Percentiles rank a stretch among this genome's conserved stretches.
These are phyloP conservation scores for Cajanus cajan DNA, from an alignment of 306 rosid genomes.

Conservation along the genomic window DNA sequence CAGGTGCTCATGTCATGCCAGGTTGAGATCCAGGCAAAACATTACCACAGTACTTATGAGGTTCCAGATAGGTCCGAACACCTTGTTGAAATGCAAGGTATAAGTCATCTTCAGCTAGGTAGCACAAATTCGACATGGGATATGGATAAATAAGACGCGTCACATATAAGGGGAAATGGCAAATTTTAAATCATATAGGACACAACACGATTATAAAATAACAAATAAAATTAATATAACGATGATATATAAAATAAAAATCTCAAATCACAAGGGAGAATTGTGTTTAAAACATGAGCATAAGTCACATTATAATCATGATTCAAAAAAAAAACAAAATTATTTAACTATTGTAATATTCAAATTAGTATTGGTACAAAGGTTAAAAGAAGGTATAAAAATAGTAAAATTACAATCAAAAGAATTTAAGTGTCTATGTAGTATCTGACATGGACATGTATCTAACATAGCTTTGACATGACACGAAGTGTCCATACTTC, in stretches of 20 bases:
- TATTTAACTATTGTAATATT: neutral
- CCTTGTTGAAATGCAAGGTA: conserved; percentile 14
- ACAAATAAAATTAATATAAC: neutral
- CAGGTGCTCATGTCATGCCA: neutral
- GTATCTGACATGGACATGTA: neutral
- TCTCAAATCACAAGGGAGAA: neutral
- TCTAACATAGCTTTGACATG: neutral
- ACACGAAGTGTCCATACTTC: neutral
- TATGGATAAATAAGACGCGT: neutral
- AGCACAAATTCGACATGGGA: neutral
- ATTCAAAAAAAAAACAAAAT: neutral
- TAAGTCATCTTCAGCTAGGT: conserved; percentile 7
- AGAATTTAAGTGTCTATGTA: neutral
- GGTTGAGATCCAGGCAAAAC: conserved; percentile 6
- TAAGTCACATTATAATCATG: neutral
- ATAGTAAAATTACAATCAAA: neutral
- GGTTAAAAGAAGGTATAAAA: neutral
- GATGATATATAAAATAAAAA: neutral
- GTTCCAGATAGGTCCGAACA: neutral
- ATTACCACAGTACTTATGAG: neutral
- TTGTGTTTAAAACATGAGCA: neutral
- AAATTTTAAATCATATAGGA: neutral
- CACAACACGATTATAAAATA: neutral
- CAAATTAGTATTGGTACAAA: neutral
- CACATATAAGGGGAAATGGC: neutral